Evolutionary conservation across 768 basidiomycete genomes (phyloP).

Genomic region (Lentinula sp.): DNA sequence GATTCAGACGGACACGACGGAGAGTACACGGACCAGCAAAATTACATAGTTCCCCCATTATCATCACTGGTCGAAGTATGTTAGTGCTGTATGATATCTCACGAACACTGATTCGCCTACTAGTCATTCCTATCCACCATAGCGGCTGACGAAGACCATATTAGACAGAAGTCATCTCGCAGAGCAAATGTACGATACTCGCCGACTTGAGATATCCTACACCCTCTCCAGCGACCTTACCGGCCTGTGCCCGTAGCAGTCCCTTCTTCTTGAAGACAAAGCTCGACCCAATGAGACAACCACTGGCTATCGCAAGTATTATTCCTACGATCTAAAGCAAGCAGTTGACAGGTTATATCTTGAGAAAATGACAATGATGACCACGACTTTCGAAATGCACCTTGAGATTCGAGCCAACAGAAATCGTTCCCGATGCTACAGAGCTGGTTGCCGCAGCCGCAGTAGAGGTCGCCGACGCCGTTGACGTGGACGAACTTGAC

Average conservation of each 20-base stretch:
- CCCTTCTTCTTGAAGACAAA: conserved; percentile 99
- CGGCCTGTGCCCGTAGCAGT: conserved; percentile 73
- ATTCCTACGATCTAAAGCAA: conserved; percentile 62
- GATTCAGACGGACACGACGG: conserved; percentile 19
- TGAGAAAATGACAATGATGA: neutral
- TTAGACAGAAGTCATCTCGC: conserved; percentile 7
- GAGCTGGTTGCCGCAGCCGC: conserved; percentile 20
- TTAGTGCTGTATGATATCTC: neutral
- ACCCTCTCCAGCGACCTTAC: conserved; percentile 74
- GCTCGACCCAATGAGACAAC: conserved; percentile 83
- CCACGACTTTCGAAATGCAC: conserved; percentile 19
- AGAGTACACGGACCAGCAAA: conserved; percentile 57
- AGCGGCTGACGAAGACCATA: conserved; percentile 41
- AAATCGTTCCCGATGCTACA: conserved; percentile 26
- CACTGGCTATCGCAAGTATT: conserved; percentile 69
- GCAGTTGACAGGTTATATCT: conserved; percentile 1
- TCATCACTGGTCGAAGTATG: conserved; percentile 62
- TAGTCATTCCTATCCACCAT: conserved; percentile 95
- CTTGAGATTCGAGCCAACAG: conserved; percentile 45
- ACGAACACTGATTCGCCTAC: conserved; percentile 24
- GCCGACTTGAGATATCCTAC: conserved; percentile 95
- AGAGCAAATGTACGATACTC: conserved; percentile 22
- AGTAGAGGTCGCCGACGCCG: conserved; percentile 5
- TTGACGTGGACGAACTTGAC: neutral
- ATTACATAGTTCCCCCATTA: conserved; percentile 83